Evolutionary conservation across 2,329 filamentous ascomycete genomes (phyloP), one percentile per base, ranked within the genome.

Genomic region (Mycogone perniciosa): DNA sequence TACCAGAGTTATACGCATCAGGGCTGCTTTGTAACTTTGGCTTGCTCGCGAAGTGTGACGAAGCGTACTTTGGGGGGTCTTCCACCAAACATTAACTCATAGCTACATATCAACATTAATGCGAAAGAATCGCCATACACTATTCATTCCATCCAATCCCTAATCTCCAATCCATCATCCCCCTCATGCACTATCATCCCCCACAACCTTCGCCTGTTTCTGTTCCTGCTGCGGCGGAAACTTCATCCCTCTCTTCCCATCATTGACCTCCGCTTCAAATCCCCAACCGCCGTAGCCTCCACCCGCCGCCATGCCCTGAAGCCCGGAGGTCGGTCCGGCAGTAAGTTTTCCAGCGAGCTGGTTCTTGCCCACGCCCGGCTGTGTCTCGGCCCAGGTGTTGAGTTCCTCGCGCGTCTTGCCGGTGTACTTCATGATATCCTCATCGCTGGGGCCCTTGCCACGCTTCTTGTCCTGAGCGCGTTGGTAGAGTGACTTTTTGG

Each of bases 361-460:
- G 49, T 74, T 71, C 47, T 62, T 67, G 34, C 62, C 71, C 4
- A 74, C 70, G 11, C 69, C 70, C 1, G 71, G 69, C 29, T 62
- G 58, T 4, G 59, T 60, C 27, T 65, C 66, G n/a, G 66, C 64
- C 70, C 71, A 72, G 2, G 58, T 33, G 26, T 62, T 59, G 46
- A 74, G 60, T 57, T 67, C 60, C 2, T 60, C 62, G 37, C 65
- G 64, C 31, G 58, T 59, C 56, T 65, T 72, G 57, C 71, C 71
- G 33, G 70, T 72, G 63, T 71, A 71, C 54, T 71, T 71, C 30
- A 62, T 45, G 30, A 73, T 56, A 53, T 71, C 70, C 8, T 68
- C 68, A 51, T 73, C 69, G 54, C 63, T 67, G 42, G 69, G 62
- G 26, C 59, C 57, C 8, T 51, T 46, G 42, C 61, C 57, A 35